Evolutionary conservation across 805 yeast species (phyloP).

Genomic region (Metschnikowia picachoensis): DNA sequence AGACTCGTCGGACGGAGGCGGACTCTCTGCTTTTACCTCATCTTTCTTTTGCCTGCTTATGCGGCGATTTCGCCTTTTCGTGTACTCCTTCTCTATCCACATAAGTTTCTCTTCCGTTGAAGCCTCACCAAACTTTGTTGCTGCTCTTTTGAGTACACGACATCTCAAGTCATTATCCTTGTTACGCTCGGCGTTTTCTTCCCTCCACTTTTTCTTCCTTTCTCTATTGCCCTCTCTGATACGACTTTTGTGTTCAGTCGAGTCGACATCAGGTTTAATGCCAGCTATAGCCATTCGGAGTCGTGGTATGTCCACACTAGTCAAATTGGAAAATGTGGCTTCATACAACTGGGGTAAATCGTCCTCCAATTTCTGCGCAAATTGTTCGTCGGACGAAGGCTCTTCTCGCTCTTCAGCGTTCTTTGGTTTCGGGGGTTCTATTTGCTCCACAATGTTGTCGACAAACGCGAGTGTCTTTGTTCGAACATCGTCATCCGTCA

Average conservation of each 20-base stretch:
- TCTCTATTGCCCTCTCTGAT: conserved; percentile 67
- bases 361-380: neutral
- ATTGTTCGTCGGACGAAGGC: conserved; percentile 5
- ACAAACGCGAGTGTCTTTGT: conserved; percentile 22
- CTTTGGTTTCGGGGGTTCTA: neutral
- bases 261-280: conserved; percentile 26
- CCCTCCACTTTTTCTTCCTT: conserved; percentile 81
- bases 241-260: conserved; percentile 48
- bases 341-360: conserved; percentile 11
- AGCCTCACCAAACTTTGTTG: conserved; percentile 56
- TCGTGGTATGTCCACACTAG: conserved; percentile 22
- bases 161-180: conserved; percentile 84
- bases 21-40: conserved; percentile 12
- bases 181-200: conserved; percentile 71
- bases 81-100: conserved; percentile 78
- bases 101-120: conserved; percentile 49
- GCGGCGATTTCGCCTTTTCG: conserved; percentile 58
- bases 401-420: neutral
- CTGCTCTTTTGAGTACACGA: conserved; percentile 72
- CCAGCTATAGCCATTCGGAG: conserved; percentile 17
- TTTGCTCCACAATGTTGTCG: conserved; percentile 20
- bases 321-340: conserved; percentile 23
- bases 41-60: conserved; percentile 42
- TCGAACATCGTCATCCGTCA: conserved; percentile 11
- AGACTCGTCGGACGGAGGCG: conserved; percentile 3